A percentile compares a stretch with the other conserved stretches of the same genome.
phyloP scores from a whole-genome alignment of 805 yeast species.

The Wickerhamiella brachini region DNA sequence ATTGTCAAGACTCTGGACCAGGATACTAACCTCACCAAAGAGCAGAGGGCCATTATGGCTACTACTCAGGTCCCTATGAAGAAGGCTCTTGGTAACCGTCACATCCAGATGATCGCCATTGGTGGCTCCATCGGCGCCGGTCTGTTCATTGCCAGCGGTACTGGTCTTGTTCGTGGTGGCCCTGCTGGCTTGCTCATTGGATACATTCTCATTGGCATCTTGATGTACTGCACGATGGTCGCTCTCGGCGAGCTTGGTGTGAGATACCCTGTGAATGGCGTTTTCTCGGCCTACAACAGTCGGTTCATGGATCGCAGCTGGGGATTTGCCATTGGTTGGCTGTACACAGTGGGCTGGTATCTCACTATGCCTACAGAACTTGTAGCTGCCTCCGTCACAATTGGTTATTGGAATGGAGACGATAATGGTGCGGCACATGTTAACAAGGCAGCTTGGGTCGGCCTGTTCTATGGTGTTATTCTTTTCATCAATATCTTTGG shows the following conservation, averaged over 20 bases:
- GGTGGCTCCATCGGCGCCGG: slow-evolving; percentile 83
- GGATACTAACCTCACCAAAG: slow-evolving; percentile 26
- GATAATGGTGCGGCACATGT: slow-evolving; percentile 22
- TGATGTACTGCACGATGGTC: slow-evolving; percentile 49
- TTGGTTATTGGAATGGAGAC: slow-evolving; percentile 37
- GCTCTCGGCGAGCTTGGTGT: slow-evolving; percentile 60
- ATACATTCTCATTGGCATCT: slow-evolving; percentile 44
- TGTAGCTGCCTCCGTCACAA: slow-evolving; percentile 42
- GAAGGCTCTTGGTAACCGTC: slow-evolving; percentile 24
- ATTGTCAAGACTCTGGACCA: slow-evolving; percentile 31
- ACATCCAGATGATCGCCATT: slow-evolving; percentile 50
- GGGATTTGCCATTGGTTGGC: slow-evolving; percentile 59
- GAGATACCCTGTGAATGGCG: slow-evolving; percentile 45
- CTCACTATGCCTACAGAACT: slow-evolving; percentile 51
- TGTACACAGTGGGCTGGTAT: slow-evolving; percentile 47
- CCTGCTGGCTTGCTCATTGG: slow-evolving; percentile 51
- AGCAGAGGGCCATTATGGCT: slow-evolving; percentile 10
- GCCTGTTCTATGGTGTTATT: slow-evolving; percentile 39
- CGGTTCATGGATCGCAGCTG: slow-evolving; percentile 47
- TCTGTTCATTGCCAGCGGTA: slow-evolving; percentile 41
- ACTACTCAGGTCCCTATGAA: slow-evolving; percentile 20
- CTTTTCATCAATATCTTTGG: slow-evolving; percentile 41
- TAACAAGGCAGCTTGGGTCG: slow-evolving; percentile 44
- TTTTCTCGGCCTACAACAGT: slow-evolving; percentile 42
- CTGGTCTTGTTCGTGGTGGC: slow-evolving; percentile 33